Evolutionary conservation across 805 yeast genomes (phyloP), one percentile per base, ranked within the genome.

Genomic region (Candida silvatica): DNA sequence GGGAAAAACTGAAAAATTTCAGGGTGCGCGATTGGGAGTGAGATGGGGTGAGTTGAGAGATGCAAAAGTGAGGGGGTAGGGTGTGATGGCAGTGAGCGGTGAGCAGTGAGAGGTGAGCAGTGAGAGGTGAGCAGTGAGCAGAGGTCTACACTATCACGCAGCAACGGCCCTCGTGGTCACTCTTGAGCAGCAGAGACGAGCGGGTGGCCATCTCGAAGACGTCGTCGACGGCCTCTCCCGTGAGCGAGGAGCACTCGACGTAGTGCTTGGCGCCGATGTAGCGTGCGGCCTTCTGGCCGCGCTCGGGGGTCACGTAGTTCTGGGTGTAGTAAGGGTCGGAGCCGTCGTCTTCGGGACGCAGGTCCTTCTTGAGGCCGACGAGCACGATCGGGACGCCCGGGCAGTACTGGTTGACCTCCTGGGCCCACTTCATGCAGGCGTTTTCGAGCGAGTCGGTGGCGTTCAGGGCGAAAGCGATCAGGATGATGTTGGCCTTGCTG

Each of bases 191-290:
- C 37, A 86, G 60, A 51, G 92, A 80, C 3, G 88, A 78, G 46
- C 97, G 67, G 1, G 95, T 84, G 12, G 97, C 96, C 34, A 76
- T 74, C 58, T 88, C 97, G 55, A 88, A 87, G 2, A 88, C 88
- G 51, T 84, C 94, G 56, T 87, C 96, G 17, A 88, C 97, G 9
- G 94, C 94, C 52, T 85, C 95, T 4, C 97, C 97, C 2, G 95
- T 84, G 45, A 88, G 62, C 1, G 97, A 86, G 32, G 94, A 82
- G 52, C 96, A 85, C 50, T 88, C 96, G 51, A 88, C 59, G 52
- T 84, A 88, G 41, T 66, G 70, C 43, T 80, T 77, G 1, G 96
- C 96, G 4, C 94, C 94, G 27, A 88, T 81, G 37, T 73, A 71
- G 37, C 68, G 68, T 0, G 95, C 94, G 18, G 78, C 81, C 32